phyloP scores from a whole-genome alignment of 176 grass and related monocot species.

The Otatea glauca region DNA sequence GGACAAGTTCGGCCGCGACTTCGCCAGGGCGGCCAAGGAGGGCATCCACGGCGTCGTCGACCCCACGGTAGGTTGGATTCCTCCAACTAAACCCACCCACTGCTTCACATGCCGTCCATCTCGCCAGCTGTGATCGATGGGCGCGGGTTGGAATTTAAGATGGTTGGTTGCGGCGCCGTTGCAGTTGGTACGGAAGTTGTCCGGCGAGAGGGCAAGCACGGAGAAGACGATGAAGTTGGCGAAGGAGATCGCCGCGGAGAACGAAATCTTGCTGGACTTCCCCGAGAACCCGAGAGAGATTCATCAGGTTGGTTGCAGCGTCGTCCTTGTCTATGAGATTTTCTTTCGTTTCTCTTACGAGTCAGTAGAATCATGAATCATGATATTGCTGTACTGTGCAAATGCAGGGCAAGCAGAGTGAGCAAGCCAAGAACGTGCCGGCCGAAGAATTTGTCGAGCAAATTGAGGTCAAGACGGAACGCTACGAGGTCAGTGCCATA shows the following conservation, averaged over 20 bases:
- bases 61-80: slow-evolving; percentile 34
- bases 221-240: slow-evolving; percentile 50
- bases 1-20: slow-evolving; percentile 59
- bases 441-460: neutral
- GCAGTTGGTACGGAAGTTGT: slow-evolving; percentile 53
- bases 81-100: slow-evolving; percentile 30
- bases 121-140: slow-evolving; percentile 18
- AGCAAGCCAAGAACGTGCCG: neutral
- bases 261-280: slow-evolving; percentile 55
- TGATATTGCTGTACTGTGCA: neutral
- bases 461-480: slow-evolving; percentile 16
- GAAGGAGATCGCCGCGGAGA: slow-evolving; percentile 56
- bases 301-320: neutral
- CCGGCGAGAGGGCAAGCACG: slow-evolving; percentile 47
- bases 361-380: neutral
- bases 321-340: neutral
- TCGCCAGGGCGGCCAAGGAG: slow-evolving; percentile 47
- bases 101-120: slow-evolving; percentile 16
- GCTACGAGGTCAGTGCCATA: slow-evolving; percentile 17
- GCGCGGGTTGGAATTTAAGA: slow-evolving; percentile 1
- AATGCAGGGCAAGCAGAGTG: slow-evolving; percentile 31
- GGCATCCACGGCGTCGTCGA: slow-evolving; percentile 48
- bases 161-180: slow-evolving; percentile 22
- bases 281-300: neutral
- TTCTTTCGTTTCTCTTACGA: neutral